Percentiles rank a stretch among this genome's conserved stretches.
Conservation (phyloP, 2,329 filamentous ascomycete species). For the Scleromitrula shiraiana region DNA sequence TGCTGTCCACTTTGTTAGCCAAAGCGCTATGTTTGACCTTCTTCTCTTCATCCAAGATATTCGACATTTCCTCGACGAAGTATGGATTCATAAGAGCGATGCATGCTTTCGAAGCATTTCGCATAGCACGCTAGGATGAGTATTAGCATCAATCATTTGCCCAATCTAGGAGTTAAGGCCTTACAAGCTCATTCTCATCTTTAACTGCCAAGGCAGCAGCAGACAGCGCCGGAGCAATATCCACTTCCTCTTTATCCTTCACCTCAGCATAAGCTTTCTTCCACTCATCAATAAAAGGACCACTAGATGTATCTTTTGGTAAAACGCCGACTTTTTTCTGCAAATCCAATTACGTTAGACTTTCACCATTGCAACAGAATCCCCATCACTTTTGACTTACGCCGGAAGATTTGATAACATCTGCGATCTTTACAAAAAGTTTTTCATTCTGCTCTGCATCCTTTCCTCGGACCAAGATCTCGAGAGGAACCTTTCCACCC, state of each 20-base stretch:
- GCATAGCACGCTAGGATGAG: constrained; percentile 63
- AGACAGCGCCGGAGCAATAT: constrained; percentile 76
- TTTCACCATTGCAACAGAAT: background rate
- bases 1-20: constrained; percentile 79
- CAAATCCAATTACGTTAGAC: constrained; percentile 12
- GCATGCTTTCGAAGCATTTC: constrained; percentile 88
- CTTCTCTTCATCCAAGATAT: constrained; percentile 91
- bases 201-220: constrained; percentile 81
- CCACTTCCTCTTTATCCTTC: constrained; percentile 82
- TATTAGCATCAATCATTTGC: constrained; percentile 4
- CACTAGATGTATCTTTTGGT: constrained; percentile 73
- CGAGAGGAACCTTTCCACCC: constrained; percentile 83
- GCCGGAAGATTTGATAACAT: constrained; percentile 79
- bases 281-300: constrained; percentile 95
- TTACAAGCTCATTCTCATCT: constrained; percentile 80
- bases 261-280: constrained; percentile 71
- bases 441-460: constrained; percentile 87
- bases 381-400: constrained; percentile 48
- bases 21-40: constrained; percentile 87
- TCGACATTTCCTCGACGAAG: constrained; percentile 97
- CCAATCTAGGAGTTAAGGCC: constrained; percentile 10
- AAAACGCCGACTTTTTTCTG: constrained; percentile 87
- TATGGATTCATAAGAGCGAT: constrained; percentile 93
- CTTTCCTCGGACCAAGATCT: constrained; percentile 87
- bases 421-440: constrained; percentile 74